A percentile compares a stretch with the other conserved stretches of the same genome.
phyloP scores from a whole-genome alignment of 2,329 filamentous ascomycete genomes.

The Ophiosphaerella herpotricha region DNA sequence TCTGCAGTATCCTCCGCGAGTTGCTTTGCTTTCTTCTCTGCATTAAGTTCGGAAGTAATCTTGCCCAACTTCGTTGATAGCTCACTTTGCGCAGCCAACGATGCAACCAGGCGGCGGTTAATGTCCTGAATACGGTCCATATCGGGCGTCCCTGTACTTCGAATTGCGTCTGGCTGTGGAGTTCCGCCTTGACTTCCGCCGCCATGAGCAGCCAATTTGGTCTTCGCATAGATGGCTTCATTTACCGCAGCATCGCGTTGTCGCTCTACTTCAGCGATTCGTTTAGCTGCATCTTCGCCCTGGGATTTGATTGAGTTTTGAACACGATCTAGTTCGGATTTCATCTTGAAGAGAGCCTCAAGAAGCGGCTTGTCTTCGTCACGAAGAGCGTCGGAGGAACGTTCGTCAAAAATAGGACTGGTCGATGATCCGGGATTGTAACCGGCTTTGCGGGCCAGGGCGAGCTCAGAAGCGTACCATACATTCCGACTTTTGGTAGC shows the following conservation, averaged over 20 bases:
- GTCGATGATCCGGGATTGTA: slow-evolving; percentile 75
- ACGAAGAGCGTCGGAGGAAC: slow-evolving; percentile 76
- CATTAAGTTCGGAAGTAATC: slow-evolving; percentile 71
- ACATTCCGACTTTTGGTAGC: slow-evolving; percentile 83
- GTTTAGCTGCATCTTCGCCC: slow-evolving; percentile 79
- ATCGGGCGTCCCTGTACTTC: slow-evolving; percentile 63
- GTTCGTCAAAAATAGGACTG: slow-evolving; percentile 75
- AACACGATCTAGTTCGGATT: slow-evolving; percentile 84
- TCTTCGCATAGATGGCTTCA: slow-evolving; percentile 93
- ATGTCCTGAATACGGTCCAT: slow-evolving; percentile 75
- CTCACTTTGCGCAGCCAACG: slow-evolving; percentile 77
- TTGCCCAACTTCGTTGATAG: slow-evolving; percentile 77
- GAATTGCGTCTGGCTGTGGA: slow-evolving; percentile 59
- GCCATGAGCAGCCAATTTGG: slow-evolving; percentile 82
- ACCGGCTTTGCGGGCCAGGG: slow-evolving; percentile 86
- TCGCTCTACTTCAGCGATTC: slow-evolving; percentile 91
- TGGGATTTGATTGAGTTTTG: slow-evolving; percentile 90
- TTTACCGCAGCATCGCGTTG: slow-evolving; percentile 93
- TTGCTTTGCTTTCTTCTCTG: slow-evolving; percentile 79
- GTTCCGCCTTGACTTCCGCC: slow-evolving; percentile 66
- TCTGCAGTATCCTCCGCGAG: slow-evolving; percentile 86
- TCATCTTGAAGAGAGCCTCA: slow-evolving; percentile 90
- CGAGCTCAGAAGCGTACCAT: slow-evolving; percentile 95
- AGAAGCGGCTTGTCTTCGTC: slow-evolving; percentile 92
- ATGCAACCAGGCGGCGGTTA: slow-evolving; percentile 78